A percentile compares a stretch with the other conserved stretches of the same genome.
These are phyloP conservation scores for Boeremia exigua DNA, from an alignment of 2,329 filamentous ascomycete species.

Conservation along the genomic window DNA sequence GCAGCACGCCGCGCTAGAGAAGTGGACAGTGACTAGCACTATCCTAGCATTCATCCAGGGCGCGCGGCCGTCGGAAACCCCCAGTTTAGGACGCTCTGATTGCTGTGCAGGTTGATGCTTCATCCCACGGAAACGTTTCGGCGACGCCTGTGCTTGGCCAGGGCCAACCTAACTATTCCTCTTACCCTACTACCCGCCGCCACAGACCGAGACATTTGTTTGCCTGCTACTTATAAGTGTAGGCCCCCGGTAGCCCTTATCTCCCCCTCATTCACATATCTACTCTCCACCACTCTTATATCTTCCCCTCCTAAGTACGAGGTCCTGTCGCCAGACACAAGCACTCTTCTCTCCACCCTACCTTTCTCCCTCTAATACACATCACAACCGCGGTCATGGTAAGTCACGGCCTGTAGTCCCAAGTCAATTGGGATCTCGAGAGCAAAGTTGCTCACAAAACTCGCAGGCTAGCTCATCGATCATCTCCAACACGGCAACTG, in stretches of 20 bases:
- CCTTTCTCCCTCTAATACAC: conserved; percentile 16
- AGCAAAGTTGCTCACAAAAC: conserved; percentile 21
- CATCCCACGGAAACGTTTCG: conserved; percentile 49
- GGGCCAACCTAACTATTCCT: conserved; percentile 31
- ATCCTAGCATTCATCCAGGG: conserved; percentile 20
- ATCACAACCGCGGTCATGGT: conserved; percentile 43
- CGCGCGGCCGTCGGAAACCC: conserved; percentile 24
- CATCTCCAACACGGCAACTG: conserved; percentile 57
- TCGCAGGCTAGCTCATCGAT: conserved; percentile 49
- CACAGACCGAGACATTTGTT: conserved; percentile 39
- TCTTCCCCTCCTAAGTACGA: conserved; percentile 26
- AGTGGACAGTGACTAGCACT: conserved; percentile 23
- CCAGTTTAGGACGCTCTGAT: conserved; percentile 26
- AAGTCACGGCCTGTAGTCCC: conserved; percentile 16
- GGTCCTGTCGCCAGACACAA: conserved; percentile 17
- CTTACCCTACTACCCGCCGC: conserved; percentile 35
- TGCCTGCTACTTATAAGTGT: conserved; percentile 39
- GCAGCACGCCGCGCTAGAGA: conserved; percentile 26
- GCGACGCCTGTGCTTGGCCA: conserved; percentile 44
- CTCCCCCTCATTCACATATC: conserved; percentile 29
- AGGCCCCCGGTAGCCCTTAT: conserved; percentile 34
- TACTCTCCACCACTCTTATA: conserved; percentile 21
- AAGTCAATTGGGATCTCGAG: background rate
- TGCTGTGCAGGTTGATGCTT: conserved; percentile 38
- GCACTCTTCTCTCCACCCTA: conserved; percentile 6